phyloP scores from a whole-genome alignment of 352 stramenopile species.

The Pythium brassicae region DNA sequence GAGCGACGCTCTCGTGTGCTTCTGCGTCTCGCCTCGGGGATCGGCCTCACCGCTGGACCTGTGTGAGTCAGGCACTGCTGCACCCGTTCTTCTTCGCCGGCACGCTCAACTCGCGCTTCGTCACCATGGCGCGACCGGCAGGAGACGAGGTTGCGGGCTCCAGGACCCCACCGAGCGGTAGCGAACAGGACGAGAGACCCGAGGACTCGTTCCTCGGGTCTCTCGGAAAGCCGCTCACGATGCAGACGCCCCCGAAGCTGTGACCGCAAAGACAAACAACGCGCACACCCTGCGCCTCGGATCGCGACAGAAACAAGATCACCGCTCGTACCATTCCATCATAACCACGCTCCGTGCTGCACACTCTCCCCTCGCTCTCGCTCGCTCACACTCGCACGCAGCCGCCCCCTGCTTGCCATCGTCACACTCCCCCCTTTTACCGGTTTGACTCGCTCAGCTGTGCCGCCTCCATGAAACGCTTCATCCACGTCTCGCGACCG shows the following conservation, averaged over 20 bases:
- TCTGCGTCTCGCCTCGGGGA: not conserved
- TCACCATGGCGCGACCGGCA: not conserved
- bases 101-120: conserved; percentile 18
- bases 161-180: not conserved
- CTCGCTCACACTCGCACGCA: not conserved
- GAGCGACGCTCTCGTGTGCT: not conserved
- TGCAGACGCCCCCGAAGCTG: not conserved
- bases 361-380: no score
- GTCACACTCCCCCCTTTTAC: not conserved
- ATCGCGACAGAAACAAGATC: not conserved
- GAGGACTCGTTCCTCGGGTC: conserved; percentile 20
- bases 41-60: not conserved
- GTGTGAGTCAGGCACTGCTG: conserved; percentile 20
- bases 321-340: not conserved
- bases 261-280: not conserved
- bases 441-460: conserved; percentile 28
- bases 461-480: conserved; percentile 65
- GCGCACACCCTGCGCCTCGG: not conserved
- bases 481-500: conserved; percentile 71
- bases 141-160: not conserved
- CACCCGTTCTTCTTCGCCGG: conserved; percentile 49
- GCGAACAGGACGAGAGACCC: conserved; percentile 10
- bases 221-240: conserved; percentile 26
- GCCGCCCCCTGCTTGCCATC: not conserved
- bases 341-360: no score